Evolutionary conservation across 495 filamentous ascomycete genomes (phyloP).

Genomic region (Lepraria neglecta): DNA sequence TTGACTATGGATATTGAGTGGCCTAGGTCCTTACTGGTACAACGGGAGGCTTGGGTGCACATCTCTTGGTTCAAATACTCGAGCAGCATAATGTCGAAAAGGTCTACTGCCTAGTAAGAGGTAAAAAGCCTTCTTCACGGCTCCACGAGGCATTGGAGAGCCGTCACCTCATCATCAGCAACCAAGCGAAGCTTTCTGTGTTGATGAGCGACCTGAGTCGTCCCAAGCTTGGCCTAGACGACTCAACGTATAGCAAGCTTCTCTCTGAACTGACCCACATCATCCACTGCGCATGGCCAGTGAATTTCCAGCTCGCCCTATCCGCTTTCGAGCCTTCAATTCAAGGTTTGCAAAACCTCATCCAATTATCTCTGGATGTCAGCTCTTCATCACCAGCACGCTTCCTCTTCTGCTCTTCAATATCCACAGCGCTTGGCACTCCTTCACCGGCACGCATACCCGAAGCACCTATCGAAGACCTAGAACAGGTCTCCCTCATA

Average conservation of each 20-base stretch:
- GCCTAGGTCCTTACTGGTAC: conserved; percentile 47
- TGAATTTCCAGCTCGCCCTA: conserved; percentile 28
- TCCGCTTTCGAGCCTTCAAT: conserved; percentile 27
- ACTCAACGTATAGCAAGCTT: conserved; percentile 32
- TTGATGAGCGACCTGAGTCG: conserved; percentile 40
- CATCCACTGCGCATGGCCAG: conserved; percentile 14
- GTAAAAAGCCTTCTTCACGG: conserved; percentile 29
- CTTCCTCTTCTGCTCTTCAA: conserved; percentile 47
- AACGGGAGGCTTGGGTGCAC: conserved; percentile 53
- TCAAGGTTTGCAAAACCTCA: conserved; percentile 43
- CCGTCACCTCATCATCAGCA: conserved; percentile 45
- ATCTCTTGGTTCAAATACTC: conserved; percentile 45
- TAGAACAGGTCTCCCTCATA: conserved; percentile 38
- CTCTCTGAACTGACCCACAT: conserved; percentile 23
- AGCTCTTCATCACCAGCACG: conserved; percentile 37
- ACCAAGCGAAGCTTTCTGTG: conserved; percentile 40
- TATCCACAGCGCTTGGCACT: conserved; percentile 41
- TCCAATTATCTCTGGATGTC: conserved; percentile 47
- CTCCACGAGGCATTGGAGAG: conserved; percentile 29
- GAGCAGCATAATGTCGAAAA: conserved; percentile 34
- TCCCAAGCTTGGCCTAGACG: conserved; percentile 21
- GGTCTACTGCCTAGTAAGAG: conserved; percentile 51
- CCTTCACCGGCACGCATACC: conserved; percentile 30
- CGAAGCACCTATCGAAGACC: conserved; percentile 38
- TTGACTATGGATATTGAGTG: not conserved